phyloP scores from a whole-genome alignment of 345 rosid species.

The Linum lewisii region DNA sequence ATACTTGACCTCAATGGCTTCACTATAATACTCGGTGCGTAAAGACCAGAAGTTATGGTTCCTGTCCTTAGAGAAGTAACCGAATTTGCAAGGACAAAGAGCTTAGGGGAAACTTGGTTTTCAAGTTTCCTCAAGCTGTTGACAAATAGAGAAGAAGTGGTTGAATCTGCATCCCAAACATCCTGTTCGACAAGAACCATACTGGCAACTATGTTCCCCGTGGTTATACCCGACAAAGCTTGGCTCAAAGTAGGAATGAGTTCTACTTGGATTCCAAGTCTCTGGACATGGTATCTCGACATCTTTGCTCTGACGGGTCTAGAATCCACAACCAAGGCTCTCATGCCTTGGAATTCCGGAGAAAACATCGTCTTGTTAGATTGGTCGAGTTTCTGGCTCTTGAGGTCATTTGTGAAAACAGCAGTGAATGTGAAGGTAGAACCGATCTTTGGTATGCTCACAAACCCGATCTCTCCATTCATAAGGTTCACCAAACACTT shows the following conservation, averaged over 20 bases:
- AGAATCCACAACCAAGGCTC: conserved; percentile 67
- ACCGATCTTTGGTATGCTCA: conserved; percentile 63
- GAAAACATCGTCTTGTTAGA: conserved; percentile 18
- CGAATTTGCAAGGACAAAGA: conserved; percentile 58
- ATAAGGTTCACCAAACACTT: conserved; percentile 81
- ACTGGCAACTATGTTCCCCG: conserved; percentile 25
- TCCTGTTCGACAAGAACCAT: conserved; percentile 77
- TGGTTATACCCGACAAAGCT: conserved; percentile 29
- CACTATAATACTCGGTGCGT: conserved; percentile 40
- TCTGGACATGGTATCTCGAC: conserved; percentile 70
- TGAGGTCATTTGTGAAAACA: conserved; percentile 42
- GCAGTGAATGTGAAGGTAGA: conserved; percentile 94
- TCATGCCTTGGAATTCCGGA: conserved; percentile 60
- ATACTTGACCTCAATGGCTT: conserved; percentile 85
- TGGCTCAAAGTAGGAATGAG: conserved; percentile 42
- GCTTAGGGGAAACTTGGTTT: conserved; percentile 29
- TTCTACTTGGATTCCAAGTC: conserved; percentile 62
- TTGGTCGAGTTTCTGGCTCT: conserved; percentile 36
- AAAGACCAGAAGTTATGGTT: conserved; percentile 17
- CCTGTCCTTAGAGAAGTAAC: conserved; percentile 24
- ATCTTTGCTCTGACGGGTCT: conserved; percentile 64
- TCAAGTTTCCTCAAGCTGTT: conserved; percentile 27
- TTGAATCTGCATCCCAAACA: conserved; percentile 58
- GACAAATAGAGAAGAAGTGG: conserved; percentile 31
- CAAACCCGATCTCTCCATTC: conserved; percentile 90